These are phyloP conservation scores for Sicyos baderoa DNA, from an alignment of 306 rosid species.

Conservation along the genomic window DNA sequence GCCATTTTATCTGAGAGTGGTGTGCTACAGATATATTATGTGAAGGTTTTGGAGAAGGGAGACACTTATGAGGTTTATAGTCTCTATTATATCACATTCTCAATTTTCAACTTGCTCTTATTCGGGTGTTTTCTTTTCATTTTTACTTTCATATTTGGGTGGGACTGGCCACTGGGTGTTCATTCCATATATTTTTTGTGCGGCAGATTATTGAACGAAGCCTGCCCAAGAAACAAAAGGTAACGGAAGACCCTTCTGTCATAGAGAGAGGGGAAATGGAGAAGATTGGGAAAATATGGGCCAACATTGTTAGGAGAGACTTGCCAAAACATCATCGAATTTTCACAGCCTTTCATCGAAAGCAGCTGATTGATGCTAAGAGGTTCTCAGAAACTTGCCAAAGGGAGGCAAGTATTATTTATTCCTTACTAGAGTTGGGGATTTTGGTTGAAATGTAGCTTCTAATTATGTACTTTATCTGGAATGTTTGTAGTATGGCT, in stretches of 20 bases:
- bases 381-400: conserved; percentile 87
- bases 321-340: conserved; percentile 74
- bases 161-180: neutral
- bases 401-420: conserved; percentile 65
- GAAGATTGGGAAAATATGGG: conserved; percentile 76
- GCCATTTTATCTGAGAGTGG: conserved; percentile 93
- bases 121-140: neutral
- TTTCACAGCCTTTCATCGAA: conserved; percentile 65
- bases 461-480: conserved; percentile 16
- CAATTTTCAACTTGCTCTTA: neutral
- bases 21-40: conserved; percentile 78
- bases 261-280: conserved; percentile 89
- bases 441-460: conserved; percentile 5
- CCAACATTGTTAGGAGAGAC: conserved; percentile 80
- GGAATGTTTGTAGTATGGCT: conserved; percentile 9
- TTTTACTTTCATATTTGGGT: conserved; percentile 4
- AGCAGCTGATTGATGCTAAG: conserved; percentile 89
- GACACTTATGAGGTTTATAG: conserved; percentile 83
- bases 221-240: conserved; percentile 75
- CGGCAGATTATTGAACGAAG: conserved; percentile 90
- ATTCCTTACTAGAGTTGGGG: neutral
- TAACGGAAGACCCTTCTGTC: conserved; percentile 65
- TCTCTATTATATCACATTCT: neutral
- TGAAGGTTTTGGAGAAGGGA: conserved; percentile 98
- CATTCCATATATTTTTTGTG: conserved; percentile 21